Conservation (phyloP, 345 rosid species). For the Mallotus nudiflorus region DNA sequence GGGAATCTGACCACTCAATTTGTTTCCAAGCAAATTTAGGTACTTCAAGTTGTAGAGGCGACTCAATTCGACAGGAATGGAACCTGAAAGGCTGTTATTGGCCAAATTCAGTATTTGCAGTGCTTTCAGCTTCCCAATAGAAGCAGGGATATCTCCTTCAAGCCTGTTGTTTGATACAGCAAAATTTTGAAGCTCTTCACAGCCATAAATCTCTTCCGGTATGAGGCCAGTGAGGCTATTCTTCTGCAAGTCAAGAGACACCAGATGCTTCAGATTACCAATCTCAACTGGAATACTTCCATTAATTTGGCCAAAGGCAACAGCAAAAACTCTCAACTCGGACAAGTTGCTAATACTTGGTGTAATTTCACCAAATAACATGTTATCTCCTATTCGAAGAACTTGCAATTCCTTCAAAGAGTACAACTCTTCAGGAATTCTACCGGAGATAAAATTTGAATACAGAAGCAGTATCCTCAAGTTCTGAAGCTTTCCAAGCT, state of each 20-base stretch:
- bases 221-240: conserved; percentile 61
- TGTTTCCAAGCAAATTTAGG: conserved; percentile 58
- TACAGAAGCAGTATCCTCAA: conserved; percentile 55
- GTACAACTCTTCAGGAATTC: conserved; percentile 62
- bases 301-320: conserved; percentile 58
- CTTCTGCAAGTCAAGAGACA: conserved; percentile 50
- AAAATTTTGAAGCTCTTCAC: conserved; percentile 47
- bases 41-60: conserved; percentile 50
- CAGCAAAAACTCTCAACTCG: conserved; percentile 53
- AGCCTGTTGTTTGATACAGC: conserved; percentile 63
- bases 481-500: conserved; percentile 63
- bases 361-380: conserved; percentile 54
- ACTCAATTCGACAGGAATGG: conserved; percentile 61
- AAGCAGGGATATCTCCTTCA: conserved; percentile 60
- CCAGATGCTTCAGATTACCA: conserved; percentile 59
- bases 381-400: conserved; percentile 68
- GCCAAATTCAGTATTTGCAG: conserved; percentile 64
- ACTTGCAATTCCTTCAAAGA: conserved; percentile 56
- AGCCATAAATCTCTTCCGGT: conserved; percentile 55
- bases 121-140: conserved; percentile 49
- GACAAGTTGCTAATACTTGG: conserved; percentile 56
- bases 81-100: conserved; percentile 69
- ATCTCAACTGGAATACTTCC: conserved; percentile 76
- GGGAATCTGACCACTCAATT: conserved; percentile 59
- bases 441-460: conserved; percentile 68